Evolutionary conservation across 768 basidiomycete genomes (phyloP).

Genomic region (Mycena floridula): DNA sequence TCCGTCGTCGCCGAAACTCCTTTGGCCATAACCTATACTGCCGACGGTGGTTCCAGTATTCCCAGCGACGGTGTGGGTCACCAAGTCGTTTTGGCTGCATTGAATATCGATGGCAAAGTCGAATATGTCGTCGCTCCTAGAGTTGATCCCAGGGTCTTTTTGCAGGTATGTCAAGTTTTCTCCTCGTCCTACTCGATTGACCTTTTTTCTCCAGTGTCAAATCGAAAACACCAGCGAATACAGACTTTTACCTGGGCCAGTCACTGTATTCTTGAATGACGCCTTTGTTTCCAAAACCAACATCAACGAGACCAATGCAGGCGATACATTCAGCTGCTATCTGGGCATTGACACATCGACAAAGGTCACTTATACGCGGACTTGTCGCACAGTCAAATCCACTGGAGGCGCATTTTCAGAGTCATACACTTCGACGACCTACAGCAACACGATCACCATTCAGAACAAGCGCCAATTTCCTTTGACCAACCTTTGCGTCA

Average conservation of each 20-base stretch:
- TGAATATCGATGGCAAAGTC: constrained; percentile 39
- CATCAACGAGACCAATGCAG: constrained; percentile 39
- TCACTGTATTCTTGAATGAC: constrained; percentile 52
- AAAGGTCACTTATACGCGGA: constrained; percentile 39
- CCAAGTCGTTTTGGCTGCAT: constrained; percentile 44
- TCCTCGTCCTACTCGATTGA: neutral
- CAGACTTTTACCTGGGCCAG: constrained; percentile 45
- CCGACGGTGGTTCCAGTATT: constrained; percentile 43
- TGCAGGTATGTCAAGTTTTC: constrained; percentile 29
- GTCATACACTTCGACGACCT: constrained; percentile 34
- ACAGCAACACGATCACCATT: constrained; percentile 37
- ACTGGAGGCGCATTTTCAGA: constrained; percentile 38
- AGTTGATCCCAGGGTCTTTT: constrained; percentile 40
- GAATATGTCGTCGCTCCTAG: constrained; percentile 47
- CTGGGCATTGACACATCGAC: constrained; percentile 42
- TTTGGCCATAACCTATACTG: constrained; percentile 43
- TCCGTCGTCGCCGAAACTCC: constrained; percentile 44
- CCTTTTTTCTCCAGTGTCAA: constrained; percentile 26
- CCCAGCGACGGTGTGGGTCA: constrained; percentile 51
- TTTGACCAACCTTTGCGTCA: constrained; percentile 37
- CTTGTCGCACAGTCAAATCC: constrained; percentile 27
- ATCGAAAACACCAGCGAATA: constrained; percentile 57
- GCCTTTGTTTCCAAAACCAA: constrained; percentile 49
- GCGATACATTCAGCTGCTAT: constrained; percentile 49
- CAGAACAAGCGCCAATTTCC: constrained; percentile 43